Evolutionary conservation across 768 basidiomycete species (phyloP).

Genomic region (Steccherinum ochraceum): DNA sequence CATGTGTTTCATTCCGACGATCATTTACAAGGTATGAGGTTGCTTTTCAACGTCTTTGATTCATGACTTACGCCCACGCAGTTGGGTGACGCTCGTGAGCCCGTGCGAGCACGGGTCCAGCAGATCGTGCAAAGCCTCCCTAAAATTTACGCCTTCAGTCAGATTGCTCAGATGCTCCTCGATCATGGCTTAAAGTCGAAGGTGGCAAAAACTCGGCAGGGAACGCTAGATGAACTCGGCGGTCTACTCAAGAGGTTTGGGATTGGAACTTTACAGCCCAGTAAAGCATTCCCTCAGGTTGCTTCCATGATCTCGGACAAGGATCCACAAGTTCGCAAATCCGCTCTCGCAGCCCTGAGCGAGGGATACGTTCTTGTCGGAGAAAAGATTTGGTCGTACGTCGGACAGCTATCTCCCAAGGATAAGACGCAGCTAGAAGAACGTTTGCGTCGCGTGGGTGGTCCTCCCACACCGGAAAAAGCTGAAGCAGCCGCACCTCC

Average conservation of each 20-base stretch:
- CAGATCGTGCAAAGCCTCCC: constrained; percentile 81
- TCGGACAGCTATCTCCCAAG: constrained; percentile 72
- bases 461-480: constrained; percentile 45
- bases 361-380: constrained; percentile 80
- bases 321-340: constrained; percentile 83
- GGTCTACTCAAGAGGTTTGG: constrained; percentile 77
- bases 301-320: constrained; percentile 83
- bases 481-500: constrained; percentile 35
- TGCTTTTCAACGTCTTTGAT: not conserved
- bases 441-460: constrained; percentile 74
- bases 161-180: constrained; percentile 81
- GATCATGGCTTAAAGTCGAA: constrained; percentile 88
- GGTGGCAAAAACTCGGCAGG: constrained; percentile 87
- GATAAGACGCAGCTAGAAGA: constrained; percentile 93
- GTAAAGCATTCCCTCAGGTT: constrained; percentile 72
- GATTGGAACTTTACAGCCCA: constrained; percentile 72
- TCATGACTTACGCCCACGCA: constrained; percentile 24
- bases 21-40: constrained; percentile 72
- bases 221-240: constrained; percentile 77
- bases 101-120: constrained; percentile 71
- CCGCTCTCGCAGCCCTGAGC: constrained; percentile 75
- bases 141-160: constrained; percentile 89
- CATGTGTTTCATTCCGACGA: constrained; percentile 79
- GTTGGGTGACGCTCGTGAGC: constrained; percentile 92
- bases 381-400: constrained; percentile 77